A percentile compares a stretch with the other conserved stretches of the same genome.
These are phyloP conservation scores for Mycotypha africana DNA, from an alignment of 371 early-diverging fungal genomes.

Conservation along the genomic window DNA sequence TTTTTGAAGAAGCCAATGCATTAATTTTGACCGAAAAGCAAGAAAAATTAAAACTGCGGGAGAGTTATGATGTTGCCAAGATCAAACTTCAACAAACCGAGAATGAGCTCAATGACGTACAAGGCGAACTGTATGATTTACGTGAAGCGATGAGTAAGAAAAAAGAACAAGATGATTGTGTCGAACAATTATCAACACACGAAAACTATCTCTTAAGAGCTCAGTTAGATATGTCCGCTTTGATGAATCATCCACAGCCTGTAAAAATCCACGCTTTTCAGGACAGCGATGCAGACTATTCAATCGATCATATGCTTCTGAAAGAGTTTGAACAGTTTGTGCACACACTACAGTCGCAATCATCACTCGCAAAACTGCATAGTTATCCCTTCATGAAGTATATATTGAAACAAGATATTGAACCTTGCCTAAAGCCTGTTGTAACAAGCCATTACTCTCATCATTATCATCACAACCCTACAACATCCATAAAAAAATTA, in stretches of 20 bases:
- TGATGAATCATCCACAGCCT: constrained; percentile 2
- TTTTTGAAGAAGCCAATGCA: constrained; percentile 88
- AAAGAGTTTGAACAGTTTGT: background rate
- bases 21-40: constrained; percentile 77
- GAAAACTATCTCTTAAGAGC: constrained; percentile 13
- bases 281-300: background rate
- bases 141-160: constrained; percentile 16
- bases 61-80: constrained; percentile 53
- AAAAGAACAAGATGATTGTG: background rate
- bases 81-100: constrained; percentile 43
- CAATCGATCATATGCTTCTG: background rate
- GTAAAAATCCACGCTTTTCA: too few species aligned
- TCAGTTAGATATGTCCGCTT: constrained; percentile 8
- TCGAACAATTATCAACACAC: constrained; percentile 7
- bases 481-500: too few species aligned
- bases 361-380: background rate
- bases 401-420: background rate
- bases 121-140: constrained; percentile 15
- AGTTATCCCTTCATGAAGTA: background rate
- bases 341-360: background rate
- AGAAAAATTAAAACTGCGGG: constrained; percentile 46
- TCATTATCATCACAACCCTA: too few species aligned
- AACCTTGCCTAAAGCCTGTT: background rate
- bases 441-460: too few species aligned
- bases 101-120: constrained; percentile 3